Percentiles rank a stretch among this genome's conserved stretches.
Conservation (phyloP, 2,329 filamentous ascomycete genomes). For the Microdochium bolleyi region DNA sequence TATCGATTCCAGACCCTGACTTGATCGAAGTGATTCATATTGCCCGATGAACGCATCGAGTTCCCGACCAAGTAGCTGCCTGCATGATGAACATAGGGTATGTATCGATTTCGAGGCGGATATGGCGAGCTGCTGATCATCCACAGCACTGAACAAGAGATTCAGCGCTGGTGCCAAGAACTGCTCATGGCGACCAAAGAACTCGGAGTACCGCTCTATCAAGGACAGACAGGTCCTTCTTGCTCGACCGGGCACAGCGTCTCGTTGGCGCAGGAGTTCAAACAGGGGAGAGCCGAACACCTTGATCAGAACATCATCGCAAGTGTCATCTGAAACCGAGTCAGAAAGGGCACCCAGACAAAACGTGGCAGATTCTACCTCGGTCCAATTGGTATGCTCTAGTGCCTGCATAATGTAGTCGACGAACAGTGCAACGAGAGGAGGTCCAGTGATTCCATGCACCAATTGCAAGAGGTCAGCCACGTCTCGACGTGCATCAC, state of each 20-base stretch:
- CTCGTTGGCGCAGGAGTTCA: constrained; percentile 40
- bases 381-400: constrained; percentile 41
- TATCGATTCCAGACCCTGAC: constrained; percentile 54
- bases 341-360: constrained; percentile 63
- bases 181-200: constrained; percentile 63
- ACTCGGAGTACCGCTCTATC: constrained; percentile 67
- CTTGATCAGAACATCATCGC: constrained; percentile 49
- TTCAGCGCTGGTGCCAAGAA: constrained; percentile 64
- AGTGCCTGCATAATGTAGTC: constrained; percentile 44
- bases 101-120: constrained; percentile 68
- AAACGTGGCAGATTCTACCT: constrained; percentile 53
- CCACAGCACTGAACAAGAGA: constrained; percentile 64
- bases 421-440: constrained; percentile 49
- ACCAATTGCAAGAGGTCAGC: constrained; percentile 67
- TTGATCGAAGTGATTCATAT: constrained; percentile 56
- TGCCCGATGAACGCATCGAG: constrained; percentile 62
- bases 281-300: constrained; percentile 57
- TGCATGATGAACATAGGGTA: constrained; percentile 68
- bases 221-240: constrained; percentile 62
- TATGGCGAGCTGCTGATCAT: constrained; percentile 52
- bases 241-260: constrained; percentile 51
- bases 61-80: constrained; percentile 59
- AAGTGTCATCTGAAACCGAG: constrained; percentile 48
- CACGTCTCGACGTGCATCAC: constrained; percentile 71
- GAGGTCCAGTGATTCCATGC: constrained; percentile 51